phyloP scores from a whole-genome alignment of 306 rosid genomes.

The Mimosa pudica region DNA sequence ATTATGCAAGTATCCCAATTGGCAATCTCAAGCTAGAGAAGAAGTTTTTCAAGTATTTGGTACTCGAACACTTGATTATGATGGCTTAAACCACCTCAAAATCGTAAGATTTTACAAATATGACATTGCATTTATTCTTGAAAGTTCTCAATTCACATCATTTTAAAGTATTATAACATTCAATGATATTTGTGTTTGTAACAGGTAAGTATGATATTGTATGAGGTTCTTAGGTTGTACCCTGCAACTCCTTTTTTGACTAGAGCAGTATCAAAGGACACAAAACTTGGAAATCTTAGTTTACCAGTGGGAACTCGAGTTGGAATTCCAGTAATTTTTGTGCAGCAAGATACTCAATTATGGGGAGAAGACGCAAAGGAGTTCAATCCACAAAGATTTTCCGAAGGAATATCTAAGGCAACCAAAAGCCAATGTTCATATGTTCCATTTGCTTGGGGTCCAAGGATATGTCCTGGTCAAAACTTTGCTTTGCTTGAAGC shows the following conservation, averaged over 20 bases:
- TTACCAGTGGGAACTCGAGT: background rate
- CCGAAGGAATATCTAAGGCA: constrained; percentile 5
- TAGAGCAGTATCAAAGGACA: background rate
- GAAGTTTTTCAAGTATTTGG: constrained; percentile 38
- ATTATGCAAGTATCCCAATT: constrained; percentile 19
- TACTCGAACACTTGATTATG: constrained; percentile 26
- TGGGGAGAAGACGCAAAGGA: constrained; percentile 22
- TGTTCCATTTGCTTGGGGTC: background rate
- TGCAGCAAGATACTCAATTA: background rate
- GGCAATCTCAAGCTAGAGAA: constrained; percentile 46
- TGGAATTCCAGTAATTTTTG: background rate
- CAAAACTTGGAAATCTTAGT: background rate
- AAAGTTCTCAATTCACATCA: background rate
- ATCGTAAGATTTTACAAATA: background rate
- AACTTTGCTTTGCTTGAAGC: constrained; percentile 50
- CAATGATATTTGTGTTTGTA: background rate
- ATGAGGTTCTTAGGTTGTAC: constrained; percentile 16
- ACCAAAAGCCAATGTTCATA: background rate
- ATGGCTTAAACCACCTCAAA: constrained; percentile 34
- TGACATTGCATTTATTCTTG: background rate
- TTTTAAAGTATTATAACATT: background rate
- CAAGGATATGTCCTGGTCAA: constrained; percentile 36
- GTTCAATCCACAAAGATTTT: background rate
- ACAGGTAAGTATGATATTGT: constrained; percentile 32
- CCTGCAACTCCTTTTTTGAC: background rate